These are phyloP conservation scores for Xanthoceras sorbifolium DNA, from an alignment of 345 rosid genomes.

Conservation along the genomic window DNA sequence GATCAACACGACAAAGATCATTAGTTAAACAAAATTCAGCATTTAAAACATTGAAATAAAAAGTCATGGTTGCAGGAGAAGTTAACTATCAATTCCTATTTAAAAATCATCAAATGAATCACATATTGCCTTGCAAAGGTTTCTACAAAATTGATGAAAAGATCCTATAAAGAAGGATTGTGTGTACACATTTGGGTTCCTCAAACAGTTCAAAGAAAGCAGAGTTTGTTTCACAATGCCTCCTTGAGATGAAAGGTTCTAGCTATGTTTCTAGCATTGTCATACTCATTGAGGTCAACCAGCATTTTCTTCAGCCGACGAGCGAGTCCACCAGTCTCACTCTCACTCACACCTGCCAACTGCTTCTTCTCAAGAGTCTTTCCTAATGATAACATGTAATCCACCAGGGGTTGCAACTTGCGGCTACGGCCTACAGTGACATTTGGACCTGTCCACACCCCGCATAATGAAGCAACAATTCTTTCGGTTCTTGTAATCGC, in stretches of 20 bases:
- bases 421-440: constrained; percentile 60
- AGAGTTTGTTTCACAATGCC: constrained; percentile 52
- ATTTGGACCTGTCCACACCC: constrained; percentile 77
- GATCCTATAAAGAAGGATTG: background rate
- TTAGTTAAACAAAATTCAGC: background rate
- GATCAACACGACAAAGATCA: background rate
- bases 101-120: background rate
- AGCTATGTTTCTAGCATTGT: constrained; percentile 69
- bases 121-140: background rate
- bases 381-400: constrained; percentile 52
- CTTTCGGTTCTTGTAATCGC: constrained; percentile 83
- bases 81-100: background rate
- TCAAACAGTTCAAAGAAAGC: background rate
- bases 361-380: constrained; percentile 61
- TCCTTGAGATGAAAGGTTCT: constrained; percentile 74
- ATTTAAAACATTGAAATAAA: background rate
- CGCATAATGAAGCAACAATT: constrained; percentile 70
- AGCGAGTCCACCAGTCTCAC: constrained; percentile 71
- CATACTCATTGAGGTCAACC: constrained; percentile 87
- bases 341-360: constrained; percentile 47
- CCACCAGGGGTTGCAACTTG: constrained; percentile 84
- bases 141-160: constrained; percentile 5
- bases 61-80: background rate
- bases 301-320: constrained; percentile 82
- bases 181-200: background rate